Base-by-base conservation (phyloP, 768 basidiomycete genomes). In the Podaxis sp. region DNA sequence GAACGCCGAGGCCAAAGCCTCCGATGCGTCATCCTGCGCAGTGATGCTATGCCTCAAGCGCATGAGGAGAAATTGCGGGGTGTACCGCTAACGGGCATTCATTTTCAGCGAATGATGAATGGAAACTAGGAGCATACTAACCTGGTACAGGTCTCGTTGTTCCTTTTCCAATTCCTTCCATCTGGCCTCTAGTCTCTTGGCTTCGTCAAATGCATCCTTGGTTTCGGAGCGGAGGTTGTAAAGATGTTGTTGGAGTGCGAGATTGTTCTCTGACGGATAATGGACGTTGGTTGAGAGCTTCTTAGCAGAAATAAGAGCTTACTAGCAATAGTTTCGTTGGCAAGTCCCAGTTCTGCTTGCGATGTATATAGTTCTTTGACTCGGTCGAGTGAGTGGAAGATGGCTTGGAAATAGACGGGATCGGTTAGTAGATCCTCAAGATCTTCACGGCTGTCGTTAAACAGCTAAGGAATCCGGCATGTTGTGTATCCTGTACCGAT, bases 91-190 rank as follows among this genome's bases (percentile, higher is more conserved):
- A 63, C 17, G 10, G n/a, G 20, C 11, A 49, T 50, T 22, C 22
- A 37, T 54, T 36, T 13, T 60, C 11, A 60, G 41, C 33, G 30
- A 20, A 12, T 36, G 49, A n/a, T 26, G 7, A 52, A 30, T 52
- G 49, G n/a, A 17, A 17, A 11, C 49, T 10, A 3, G 48, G 49
- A 24, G 12, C 17, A 11, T 38, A 68, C 76, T 61, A 30, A 93
- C 96, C 80, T 95, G 93, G 71, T 96, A 96, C 20, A 95, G 82
- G 30, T 93, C 92, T 56, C 79, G 84, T 76, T 99, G 96, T 68
- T 95, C 93, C 67, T 87, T 87, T 63, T 97, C 94, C 6, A 97
- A 70, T 55, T 92, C 91, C 67, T 86, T 88, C 94, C 95, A 96
- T 30, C 91, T 80, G 0, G 80, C 78, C 75, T 97, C 94, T 26